Evolutionary conservation across 495 filamentous ascomycete species (phyloP).

Genomic region (Annulohypoxylon stygium): DNA sequence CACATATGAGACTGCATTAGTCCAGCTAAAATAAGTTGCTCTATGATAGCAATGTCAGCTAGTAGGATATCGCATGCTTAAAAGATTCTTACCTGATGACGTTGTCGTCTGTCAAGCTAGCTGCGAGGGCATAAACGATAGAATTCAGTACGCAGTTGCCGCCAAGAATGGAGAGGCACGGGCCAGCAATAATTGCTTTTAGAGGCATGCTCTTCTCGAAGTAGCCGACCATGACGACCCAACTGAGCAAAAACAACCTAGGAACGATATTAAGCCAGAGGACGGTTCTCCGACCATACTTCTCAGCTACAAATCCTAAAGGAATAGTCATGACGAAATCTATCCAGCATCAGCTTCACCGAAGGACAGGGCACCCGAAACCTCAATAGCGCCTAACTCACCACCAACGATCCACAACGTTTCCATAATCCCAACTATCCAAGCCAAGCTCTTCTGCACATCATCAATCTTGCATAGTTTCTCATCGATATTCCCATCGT

Average conservation of each 20-base stretch:
- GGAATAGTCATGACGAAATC: constrained; percentile 63
- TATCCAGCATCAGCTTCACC: constrained; percentile 37
- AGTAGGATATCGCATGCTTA: not conserved
- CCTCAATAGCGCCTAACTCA: constrained; percentile 37
- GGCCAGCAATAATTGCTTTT: constrained; percentile 53
- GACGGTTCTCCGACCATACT: constrained; percentile 53
- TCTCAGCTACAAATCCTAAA: constrained; percentile 56
- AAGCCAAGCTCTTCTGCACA: constrained; percentile 60
- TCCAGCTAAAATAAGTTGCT: constrained; percentile 61
- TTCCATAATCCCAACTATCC: constrained; percentile 60
- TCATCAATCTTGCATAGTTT: constrained; percentile 61
- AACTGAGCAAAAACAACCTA: constrained; percentile 56
- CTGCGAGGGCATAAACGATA: constrained; percentile 59
- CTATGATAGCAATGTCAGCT: constrained; percentile 40
- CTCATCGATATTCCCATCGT: constrained; percentile 57
- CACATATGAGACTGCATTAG: constrained; percentile 57
- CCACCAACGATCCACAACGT: constrained; percentile 61
- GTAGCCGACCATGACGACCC: constrained; percentile 57
- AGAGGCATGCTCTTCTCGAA: constrained; percentile 56
- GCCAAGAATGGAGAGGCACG: constrained; percentile 57
- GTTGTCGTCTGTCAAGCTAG: constrained; percentile 55
- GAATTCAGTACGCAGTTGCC: constrained; percentile 64
- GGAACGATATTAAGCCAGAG: constrained; percentile 58
- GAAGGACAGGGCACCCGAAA: not conserved
- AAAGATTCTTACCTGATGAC: constrained; percentile 52